A percentile compares a stretch with the other conserved stretches of the same genome.
These are phyloP conservation scores for Middelhovenomyces tepae DNA, from an alignment of 805 yeast species.

Conservation along the genomic window DNA sequence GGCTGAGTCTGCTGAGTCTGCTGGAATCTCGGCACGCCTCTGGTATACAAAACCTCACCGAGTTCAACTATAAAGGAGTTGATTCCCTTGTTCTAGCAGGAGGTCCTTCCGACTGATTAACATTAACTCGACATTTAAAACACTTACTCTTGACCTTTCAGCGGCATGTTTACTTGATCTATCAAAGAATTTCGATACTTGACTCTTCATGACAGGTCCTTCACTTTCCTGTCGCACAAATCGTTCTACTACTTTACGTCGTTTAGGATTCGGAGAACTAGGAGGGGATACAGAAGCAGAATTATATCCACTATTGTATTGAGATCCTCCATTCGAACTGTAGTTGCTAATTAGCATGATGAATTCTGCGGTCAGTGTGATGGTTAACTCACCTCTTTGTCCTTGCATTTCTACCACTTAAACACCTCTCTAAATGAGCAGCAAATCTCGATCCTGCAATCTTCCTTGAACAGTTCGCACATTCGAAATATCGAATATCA, in stretches of 20 bases:
- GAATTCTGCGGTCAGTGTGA: background rate
- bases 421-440: slow-evolving; percentile 82
- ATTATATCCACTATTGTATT: background rate
- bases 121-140: too few species aligned
- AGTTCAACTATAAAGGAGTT: too few species aligned
- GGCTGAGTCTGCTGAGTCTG: too few species aligned
- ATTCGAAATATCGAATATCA: slow-evolving; percentile 59
- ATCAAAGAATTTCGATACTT: slow-evolving; percentile 3
- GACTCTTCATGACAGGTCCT: background rate
- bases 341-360: background rate
- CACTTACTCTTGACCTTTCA: slow-evolving; percentile 3
- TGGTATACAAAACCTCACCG: too few species aligned
- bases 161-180: background rate
- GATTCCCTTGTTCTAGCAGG: too few species aligned
- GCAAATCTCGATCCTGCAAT: slow-evolving; percentile 91
- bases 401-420: slow-evolving; percentile 48
- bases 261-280: background rate
- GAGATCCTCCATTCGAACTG: background rate
- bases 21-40: too few species aligned
- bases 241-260: background rate
- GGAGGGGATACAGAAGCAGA: slow-evolving; percentile 1
- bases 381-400: slow-evolving; percentile 1
- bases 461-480: slow-evolving; percentile 75
- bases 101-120: too few species aligned
- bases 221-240: slow-evolving; percentile 2